These are phyloP conservation scores for Candida suzukii DNA, from an alignment of 805 yeast species.

Conservation along the genomic window DNA sequence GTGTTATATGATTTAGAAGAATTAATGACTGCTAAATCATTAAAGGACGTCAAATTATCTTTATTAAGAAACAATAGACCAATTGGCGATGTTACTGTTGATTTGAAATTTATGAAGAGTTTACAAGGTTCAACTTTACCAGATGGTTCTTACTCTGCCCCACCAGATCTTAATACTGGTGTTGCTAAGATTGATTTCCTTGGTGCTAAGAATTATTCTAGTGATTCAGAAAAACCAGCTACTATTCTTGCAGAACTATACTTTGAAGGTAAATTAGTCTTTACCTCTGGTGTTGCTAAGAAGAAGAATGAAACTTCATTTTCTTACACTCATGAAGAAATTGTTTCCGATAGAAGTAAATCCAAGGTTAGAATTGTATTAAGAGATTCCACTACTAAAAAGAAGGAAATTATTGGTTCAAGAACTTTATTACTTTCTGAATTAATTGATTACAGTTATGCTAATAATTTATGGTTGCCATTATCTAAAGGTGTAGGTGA, in stretches of 20 bases:
- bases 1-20: slow-evolving; percentile 67
- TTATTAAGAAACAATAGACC: slow-evolving; percentile 78
- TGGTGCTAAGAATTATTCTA: slow-evolving; percentile 51
- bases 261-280: slow-evolving; percentile 52
- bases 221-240: slow-evolving; percentile 36
- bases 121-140: slow-evolving; percentile 52
- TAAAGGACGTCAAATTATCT: slow-evolving; percentile 42
- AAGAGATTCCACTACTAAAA: slow-evolving; percentile 53
- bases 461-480: slow-evolving; percentile 73
- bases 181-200: slow-evolving; percentile 61
- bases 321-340: slow-evolving; percentile 51
- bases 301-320: slow-evolving; percentile 62
- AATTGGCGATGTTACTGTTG: slow-evolving; percentile 68
- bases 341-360: slow-evolving; percentile 62
- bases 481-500: slow-evolving; percentile 67
- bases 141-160: slow-evolving; percentile 78
- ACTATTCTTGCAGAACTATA: slow-evolving; percentile 67
- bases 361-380: slow-evolving; percentile 62
- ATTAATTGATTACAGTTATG: slow-evolving; percentile 69
- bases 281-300: slow-evolving; percentile 52
- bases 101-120: slow-evolving; percentile 71
- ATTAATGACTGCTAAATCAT: slow-evolving; percentile 45
- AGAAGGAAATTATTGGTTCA: slow-evolving; percentile 51
- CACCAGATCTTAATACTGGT: slow-evolving; percentile 94
- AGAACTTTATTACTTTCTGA: slow-evolving; percentile 52